Base-by-base conservation (phyloP, 495 filamentous ascomycete genomes). In the Hypoxylon rickii region DNA sequence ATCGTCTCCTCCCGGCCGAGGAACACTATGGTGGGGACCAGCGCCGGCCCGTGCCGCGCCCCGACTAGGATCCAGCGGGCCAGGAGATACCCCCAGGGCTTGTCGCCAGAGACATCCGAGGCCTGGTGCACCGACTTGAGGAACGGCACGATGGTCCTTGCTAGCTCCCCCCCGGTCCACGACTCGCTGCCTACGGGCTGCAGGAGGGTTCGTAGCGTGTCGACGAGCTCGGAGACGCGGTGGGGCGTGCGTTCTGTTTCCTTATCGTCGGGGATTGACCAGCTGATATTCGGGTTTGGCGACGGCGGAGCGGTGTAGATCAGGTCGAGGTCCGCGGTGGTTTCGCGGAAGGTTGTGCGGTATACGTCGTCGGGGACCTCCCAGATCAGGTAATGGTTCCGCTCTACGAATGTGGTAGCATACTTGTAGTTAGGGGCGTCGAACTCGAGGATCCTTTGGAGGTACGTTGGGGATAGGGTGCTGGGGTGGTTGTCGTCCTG, bases 21-120 rank as follows among this genome's bases (percentile, higher is more conserved):
- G 1, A 88, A 71, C 12, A 43, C 67, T 80, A 95, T 84, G 12
- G 76, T 83, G 21, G 79, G 70, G 0, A 78, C 74, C 16, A 88
- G 71, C 1, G 74, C 64, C 10, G 87, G 85, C 0, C 90, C 90
- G 2, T 79, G 71, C 7, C 72, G 71, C 7, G 79, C 80, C 13
- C 73, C 86, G 0, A 76, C 66, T 22, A 93, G 42, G 0, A 85
- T 85, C 84, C 89, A 88, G 40, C 90, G 81, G 46, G 92, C 70
- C 53, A 86, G 81, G 34, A 77, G 71, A 60, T 84, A 75, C 5
- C 73, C 67, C 44, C 66, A 79, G 4, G 76, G 58, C 38, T 70
- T 68, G 55, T 41, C 19, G 20, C 51, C 41, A 18, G 21, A 10
- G 72, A 76, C 1, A 45, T 40, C 20, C 24, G 44, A 34, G 3